These are phyloP conservation scores for Podila verticillata DNA, from an alignment of 192 early-diverging fungal genomes.

Conservation along the genomic window DNA sequence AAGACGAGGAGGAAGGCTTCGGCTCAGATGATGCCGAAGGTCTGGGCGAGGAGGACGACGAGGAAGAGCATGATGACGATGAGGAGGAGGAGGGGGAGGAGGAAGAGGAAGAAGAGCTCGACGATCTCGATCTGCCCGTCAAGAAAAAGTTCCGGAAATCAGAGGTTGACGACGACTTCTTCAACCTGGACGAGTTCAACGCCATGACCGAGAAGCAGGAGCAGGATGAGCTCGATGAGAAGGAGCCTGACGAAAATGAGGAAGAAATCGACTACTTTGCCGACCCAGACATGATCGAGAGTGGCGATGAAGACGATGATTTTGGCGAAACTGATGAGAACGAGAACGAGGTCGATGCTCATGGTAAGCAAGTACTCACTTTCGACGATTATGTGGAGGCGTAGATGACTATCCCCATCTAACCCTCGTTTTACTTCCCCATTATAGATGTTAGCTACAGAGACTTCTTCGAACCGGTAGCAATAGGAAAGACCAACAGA, in stretches of 20 bases:
- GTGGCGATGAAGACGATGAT: slow-evolving; percentile 70
- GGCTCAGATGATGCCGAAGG: slow-evolving; percentile 48
- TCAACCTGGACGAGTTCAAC: slow-evolving; percentile 92
- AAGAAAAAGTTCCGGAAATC: slow-evolving; percentile 60
- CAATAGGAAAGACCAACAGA: slow-evolving; percentile 54
- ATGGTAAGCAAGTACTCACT: slow-evolving; percentile 35
- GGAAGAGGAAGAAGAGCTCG: slow-evolving; percentile 52
- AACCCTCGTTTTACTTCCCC: neutral
- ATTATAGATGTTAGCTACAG: slow-evolving; percentile 77
- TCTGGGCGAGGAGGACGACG: slow-evolving; percentile 30
- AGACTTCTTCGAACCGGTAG: slow-evolving; percentile 86
- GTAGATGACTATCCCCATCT: neutral
- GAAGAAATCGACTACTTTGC: slow-evolving; percentile 71
- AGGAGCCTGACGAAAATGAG: slow-evolving; percentile 61
- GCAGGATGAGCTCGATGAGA: slow-evolving; percentile 57
- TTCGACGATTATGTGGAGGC: neutral
- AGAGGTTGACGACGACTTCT: slow-evolving; percentile 93
- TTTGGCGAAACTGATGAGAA: slow-evolving; percentile 70
- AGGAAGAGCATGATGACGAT: slow-evolving; percentile 52
- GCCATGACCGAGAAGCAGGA: slow-evolving; percentile 75
- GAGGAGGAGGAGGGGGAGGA: slow-evolving; percentile 55
- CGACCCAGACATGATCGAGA: slow-evolving; percentile 53
- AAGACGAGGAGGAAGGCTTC: slow-evolving; percentile 43
- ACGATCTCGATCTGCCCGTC: slow-evolving; percentile 50
- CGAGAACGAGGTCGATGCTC: slow-evolving; percentile 67